Evolutionary conservation across 192 early-diverging fungal species (phyloP).

Genomic region (Neocallimastix lanati): DNA sequence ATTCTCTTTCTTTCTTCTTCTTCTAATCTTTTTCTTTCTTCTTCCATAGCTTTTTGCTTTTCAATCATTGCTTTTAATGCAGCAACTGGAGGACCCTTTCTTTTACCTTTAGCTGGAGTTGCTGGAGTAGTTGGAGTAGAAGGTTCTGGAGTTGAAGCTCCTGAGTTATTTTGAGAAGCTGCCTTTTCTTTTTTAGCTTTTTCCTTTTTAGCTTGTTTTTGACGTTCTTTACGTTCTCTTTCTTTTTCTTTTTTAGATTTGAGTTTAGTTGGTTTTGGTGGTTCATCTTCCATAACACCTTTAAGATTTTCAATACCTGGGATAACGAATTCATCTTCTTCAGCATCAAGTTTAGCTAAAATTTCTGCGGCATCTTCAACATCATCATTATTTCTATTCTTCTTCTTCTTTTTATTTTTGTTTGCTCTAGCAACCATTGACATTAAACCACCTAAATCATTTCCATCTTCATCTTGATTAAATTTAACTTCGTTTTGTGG

Average conservation of each 20-base stretch:
- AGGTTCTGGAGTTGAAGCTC: slow-evolving; percentile 6
- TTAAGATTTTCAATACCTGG: slow-evolving; percentile 4
- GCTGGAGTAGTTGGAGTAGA: background rate
- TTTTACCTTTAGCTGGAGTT: slow-evolving; percentile 2
- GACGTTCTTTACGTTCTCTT: slow-evolving; percentile 42
- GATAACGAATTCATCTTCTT: slow-evolving; percentile 10
- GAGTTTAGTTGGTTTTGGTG: slow-evolving; percentile 11
- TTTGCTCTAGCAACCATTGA: slow-evolving; percentile 21
- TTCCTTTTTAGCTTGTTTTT: slow-evolving; percentile 34
- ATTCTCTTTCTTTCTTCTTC: slow-evolving; percentile 51
- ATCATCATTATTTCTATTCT: slow-evolving; percentile 17
- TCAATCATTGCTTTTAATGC: slow-evolving; percentile 42
- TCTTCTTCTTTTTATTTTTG: slow-evolving; percentile 18
- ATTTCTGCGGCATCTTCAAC: slow-evolving; percentile 28
- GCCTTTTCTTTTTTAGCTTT: slow-evolving; percentile 7
- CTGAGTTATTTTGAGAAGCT: slow-evolving; percentile 21
- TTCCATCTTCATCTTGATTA: slow-evolving; percentile 34
- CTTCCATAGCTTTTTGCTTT: slow-evolving; percentile 51
- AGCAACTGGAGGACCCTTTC: slow-evolving; percentile 3
- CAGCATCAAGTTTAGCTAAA: slow-evolving; percentile 17
- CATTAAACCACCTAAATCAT: slow-evolving; percentile 54
- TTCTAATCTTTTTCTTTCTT: slow-evolving; percentile 39
- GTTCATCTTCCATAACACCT: background rate
- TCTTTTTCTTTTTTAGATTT: slow-evolving; percentile 83
- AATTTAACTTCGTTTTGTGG: background rate